Base-by-base conservation (phyloP, 2,329 filamentous ascomycete species). In the Trichoderma simmonsii region DNA sequence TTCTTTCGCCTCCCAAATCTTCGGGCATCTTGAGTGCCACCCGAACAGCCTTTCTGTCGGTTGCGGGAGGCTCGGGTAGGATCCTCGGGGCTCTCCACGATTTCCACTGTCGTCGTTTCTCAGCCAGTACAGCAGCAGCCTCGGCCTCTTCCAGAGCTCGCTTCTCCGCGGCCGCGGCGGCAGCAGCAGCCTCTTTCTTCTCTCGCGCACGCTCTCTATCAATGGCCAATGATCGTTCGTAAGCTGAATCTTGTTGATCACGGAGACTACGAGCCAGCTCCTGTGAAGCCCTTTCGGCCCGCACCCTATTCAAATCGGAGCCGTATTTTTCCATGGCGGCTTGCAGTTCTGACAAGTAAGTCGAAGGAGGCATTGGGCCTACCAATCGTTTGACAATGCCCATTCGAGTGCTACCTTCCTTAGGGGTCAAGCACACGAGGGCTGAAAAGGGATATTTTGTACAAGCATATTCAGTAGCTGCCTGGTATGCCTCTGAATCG, bases 401-500 rank as follows among this genome's bases (percentile, higher is more conserved):
- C 95, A 99, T 98, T 18, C 94, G 90, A 1, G 93, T 94, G 74
- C 91, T 91, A 2, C 93, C 92, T 73, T 95, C 90, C 75, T 92
- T 91, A 0, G 95, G 94, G 0, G 95, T 97, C 75, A 98, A 91
- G 71, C 94, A 95, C 32, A 98, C 91, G 3, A 98, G 82, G 15
- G 92, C 93, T 0, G 92, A 91, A 79, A 97, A 98, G 11, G 96
- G 96, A 77, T 96, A 98, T 79, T 97, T 97, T 72, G 93, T 97
- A 81, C 93, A 96, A 76, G 91, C 91, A 74, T 98, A 89, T 60
- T 95, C 94, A 14, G 89, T 88, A n/a, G 94, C 90, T 54, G 98
- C 94, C 80, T 98, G 94, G 81, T 97, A 98, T 6, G 95, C 93
- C 83, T 99, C 96, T 3, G 94, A 92, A 80, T 99, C 96, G 74